Percentiles rank a stretch among this genome's conserved stretches.
phyloP scores from a whole-genome alignment of 495 filamentous ascomycete species.

The Friedmanniomyces endolithicus region DNA sequence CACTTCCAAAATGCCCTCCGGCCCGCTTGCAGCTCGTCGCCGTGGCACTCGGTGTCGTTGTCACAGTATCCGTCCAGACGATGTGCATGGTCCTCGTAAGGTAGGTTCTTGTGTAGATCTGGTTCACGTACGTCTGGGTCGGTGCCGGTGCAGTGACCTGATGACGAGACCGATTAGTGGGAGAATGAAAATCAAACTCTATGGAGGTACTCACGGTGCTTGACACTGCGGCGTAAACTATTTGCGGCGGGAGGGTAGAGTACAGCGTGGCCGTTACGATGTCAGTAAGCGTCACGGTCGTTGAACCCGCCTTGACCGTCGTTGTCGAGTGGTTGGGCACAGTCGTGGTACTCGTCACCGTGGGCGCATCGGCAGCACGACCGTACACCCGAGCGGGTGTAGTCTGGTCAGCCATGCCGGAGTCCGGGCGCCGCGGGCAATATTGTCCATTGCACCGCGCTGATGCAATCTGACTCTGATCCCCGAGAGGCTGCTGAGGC shows the following conservation, averaged over 20 bases:
- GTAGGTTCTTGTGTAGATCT: neutral
- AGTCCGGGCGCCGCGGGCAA: neutral
- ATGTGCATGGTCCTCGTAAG: neutral
- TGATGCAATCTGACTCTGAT: neutral
- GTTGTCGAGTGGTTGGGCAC: neutral
- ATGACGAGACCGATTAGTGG: neutral
- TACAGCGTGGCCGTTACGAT: neutral
- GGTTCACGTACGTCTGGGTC: neutral
- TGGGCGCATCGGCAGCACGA: neutral
- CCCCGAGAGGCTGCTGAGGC: neutral
- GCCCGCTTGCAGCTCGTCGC: neutral
- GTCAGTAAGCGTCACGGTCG: constrained; percentile 1
- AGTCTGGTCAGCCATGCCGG: too few species aligned
- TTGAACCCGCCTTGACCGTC: neutral
- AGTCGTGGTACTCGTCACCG: neutral
- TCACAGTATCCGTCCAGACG: neutral
- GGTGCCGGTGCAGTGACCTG: constrained; percentile 1
- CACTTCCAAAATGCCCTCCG: neutral
- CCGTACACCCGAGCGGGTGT: too few species aligned
- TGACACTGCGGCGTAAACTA: neutral
- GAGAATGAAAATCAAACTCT: neutral
- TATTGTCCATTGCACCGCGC: neutral
- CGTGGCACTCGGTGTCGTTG: neutral
- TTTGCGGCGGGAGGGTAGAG: neutral
- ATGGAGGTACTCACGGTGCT: neutral